phyloP scores from a whole-genome alignment of 2,329 filamentous ascomycete genomes.

The Chalaropsis thielavioides region DNA sequence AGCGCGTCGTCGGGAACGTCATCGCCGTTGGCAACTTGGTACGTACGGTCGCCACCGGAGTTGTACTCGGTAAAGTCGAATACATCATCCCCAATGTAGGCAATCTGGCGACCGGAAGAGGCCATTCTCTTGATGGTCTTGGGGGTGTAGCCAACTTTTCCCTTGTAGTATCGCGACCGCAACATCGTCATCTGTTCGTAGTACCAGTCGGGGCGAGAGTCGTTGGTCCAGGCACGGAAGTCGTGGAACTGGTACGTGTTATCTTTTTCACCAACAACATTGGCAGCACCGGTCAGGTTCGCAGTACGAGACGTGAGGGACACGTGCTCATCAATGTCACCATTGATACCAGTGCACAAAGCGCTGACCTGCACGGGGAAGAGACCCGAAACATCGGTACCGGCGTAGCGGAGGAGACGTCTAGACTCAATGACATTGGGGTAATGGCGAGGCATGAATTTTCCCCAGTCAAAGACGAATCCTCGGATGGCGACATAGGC shows the following conservation, averaged over 20 bases:
- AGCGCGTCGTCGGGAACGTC: conserved; percentile 30
- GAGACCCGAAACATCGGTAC: conserved; percentile 69
- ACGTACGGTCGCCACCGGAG: conserved; percentile 50
- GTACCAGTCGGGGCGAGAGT: conserved; percentile 83
- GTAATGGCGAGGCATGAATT: conserved; percentile 65
- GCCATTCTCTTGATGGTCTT: conserved; percentile 61
- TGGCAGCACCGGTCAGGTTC: conserved; percentile 57
- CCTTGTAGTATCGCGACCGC: conserved; percentile 68
- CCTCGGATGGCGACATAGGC: conserved; percentile 76
- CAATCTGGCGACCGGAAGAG: conserved; percentile 48
- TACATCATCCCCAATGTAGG: conserved; percentile 61
- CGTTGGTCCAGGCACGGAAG: conserved; percentile 72
- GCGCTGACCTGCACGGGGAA: conserved; percentile 93
- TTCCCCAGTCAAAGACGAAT: conserved; percentile 67
- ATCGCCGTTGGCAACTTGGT: conserved; percentile 42
- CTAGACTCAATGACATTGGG: conserved; percentile 44
- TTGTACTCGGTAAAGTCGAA: conserved; percentile 85
- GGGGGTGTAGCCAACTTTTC: conserved; percentile 68
- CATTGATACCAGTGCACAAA: conserved; percentile 65
- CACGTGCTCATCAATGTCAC: conserved; percentile 52
- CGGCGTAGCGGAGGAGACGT: conserved; percentile 62
- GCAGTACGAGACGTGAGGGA: conserved; percentile 67
- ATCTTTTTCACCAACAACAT: conserved; percentile 51
- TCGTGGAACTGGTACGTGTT: conserved; percentile 74
- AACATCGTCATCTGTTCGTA: conserved; percentile 72